Evolutionary conservation across 768 basidiomycete genomes (phyloP).

Genomic region (Collybiopsis confluens): DNA sequence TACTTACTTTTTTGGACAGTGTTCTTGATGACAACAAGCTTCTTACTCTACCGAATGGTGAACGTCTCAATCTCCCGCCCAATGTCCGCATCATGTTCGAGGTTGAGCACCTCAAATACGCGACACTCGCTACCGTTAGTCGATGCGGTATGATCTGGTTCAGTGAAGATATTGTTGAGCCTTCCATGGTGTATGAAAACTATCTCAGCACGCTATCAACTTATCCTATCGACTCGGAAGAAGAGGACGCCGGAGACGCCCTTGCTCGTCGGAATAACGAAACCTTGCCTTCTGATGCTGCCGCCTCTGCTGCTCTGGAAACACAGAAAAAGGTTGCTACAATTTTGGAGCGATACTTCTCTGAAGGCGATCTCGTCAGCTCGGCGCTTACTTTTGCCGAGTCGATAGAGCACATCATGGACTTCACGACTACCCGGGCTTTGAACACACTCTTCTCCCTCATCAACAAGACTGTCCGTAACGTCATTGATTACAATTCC

Average conservation of each 20-base stretch:
- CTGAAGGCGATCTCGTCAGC: constrained; percentile 74
- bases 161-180: constrained; percentile 91
- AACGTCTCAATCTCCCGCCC: constrained; percentile 92
- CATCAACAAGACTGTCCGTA: constrained; percentile 92
- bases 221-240: constrained; percentile 81
- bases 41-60: constrained; percentile 94
- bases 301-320: constrained; percentile 56
- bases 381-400: constrained; percentile 76
- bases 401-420: constrained; percentile 97
- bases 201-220: constrained; percentile 77
- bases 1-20: constrained; percentile 46
- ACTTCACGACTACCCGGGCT: constrained; percentile 88
- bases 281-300: constrained; percentile 37
- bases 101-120: constrained; percentile 95
- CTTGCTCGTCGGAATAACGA: constrained; percentile 58
- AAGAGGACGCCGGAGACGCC: constrained; percentile 69
- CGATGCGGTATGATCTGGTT: constrained; percentile 99
- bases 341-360: constrained; percentile 81
- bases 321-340: constrained; percentile 74
- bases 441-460: constrained; percentile 96
- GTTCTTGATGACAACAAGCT: constrained; percentile 99
- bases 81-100: constrained; percentile 99
- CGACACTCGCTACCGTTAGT: constrained; percentile 97
- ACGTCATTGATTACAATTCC: constrained; percentile 89
- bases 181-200: constrained; percentile 86